Base-by-base conservation (phyloP, 192 early-diverging fungal species). In the Geosiphon pyriformis region DNA sequence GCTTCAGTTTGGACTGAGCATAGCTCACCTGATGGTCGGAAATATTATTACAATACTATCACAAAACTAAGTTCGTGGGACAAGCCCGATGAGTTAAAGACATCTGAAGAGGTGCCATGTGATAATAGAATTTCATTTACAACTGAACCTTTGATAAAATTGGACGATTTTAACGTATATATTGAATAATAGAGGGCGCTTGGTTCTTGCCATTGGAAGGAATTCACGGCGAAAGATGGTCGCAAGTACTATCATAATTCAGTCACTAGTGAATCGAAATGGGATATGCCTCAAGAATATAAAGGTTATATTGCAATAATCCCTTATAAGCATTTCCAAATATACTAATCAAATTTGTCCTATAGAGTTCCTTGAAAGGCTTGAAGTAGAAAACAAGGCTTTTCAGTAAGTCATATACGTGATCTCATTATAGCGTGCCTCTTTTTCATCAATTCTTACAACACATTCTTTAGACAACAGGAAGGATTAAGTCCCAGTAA, bases 11-110 rank as follows among this genome's bases (percentile, higher is more conserved):
- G 94, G 94, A 86, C 77, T 1, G 84, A 90, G 56, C 86, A 89
- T 65, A 87, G 81, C 7, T 83, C 87, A 33, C 80, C 83, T n/a
- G 90, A 92, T 46, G 95, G 94, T 1, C 86, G 88, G 51, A 83
- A 76, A 10, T 96, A 98, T 76, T 96, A 89, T 73, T 93, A 80
- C 75, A 93, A 98, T 70, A 76, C 78, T 20, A 68, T 72, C 2
- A 94, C 94, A 18, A 83, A 85, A 61, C 77, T 81, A 56, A 94
- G 87, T 30, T 87, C 83, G 1, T 98, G 96, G 96, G 91, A 98
- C 55, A 96, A 95, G 72, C 96, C 96, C 18, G 88, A 94, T 61
- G 93, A 90, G 68, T 77, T 95, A 4, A 91, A 92, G 72, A 90
- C 93, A 1, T 81, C 85, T 20, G 88, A 84, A 67, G 90, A 89